Percentiles rank a stretch among this genome's conserved stretches.
Conservation (phyloP, 2,329 filamentous ascomycete species). For the Phialophora verrucosa region DNA sequence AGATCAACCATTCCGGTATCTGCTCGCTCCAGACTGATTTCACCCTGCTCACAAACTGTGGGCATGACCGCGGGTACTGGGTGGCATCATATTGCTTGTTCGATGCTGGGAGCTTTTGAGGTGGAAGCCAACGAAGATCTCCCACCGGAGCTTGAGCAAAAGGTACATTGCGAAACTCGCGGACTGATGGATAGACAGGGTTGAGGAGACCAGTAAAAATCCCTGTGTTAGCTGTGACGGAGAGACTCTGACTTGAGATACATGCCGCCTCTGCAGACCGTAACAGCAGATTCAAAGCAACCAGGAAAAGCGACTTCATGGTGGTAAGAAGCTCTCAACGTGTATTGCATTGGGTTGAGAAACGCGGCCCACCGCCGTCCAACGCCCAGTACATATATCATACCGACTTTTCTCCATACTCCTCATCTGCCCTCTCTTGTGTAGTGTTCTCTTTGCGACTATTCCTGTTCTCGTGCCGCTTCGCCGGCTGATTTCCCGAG, state of each 20-base stretch:
- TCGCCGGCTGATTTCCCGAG: constrained; percentile 9
- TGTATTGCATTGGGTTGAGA: not conserved
- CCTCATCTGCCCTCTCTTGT: not conserved
- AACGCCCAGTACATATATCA: not conserved
- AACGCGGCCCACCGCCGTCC: not conserved
- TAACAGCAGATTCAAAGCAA: not conserved
- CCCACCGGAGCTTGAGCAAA: constrained; percentile 47
- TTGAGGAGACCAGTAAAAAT: constrained; percentile 45
- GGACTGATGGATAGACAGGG: constrained; percentile 45
- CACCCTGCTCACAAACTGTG: constrained; percentile 14
- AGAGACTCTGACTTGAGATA: constrained; percentile 13
- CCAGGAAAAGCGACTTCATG: not conserved
- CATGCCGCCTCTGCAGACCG: not conserved
- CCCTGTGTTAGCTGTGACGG: constrained; percentile 28
- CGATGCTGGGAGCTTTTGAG: constrained; percentile 8
- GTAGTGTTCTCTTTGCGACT: not conserved
- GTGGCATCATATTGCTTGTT: constrained; percentile 12
- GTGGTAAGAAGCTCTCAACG: not conserved
- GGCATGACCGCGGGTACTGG: constrained; percentile 13
- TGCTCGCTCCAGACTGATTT: constrained; percentile 17
- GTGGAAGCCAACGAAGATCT: constrained; percentile 44
- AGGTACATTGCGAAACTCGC: constrained; percentile 48
- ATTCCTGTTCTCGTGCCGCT: not conserved
- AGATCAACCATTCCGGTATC: constrained; percentile 16
- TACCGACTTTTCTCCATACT: not conserved